Evolutionary conservation across 768 basidiomycete genomes (phyloP), one percentile per base, ranked within the genome.

Genomic region (Macrocybe gigantea): DNA sequence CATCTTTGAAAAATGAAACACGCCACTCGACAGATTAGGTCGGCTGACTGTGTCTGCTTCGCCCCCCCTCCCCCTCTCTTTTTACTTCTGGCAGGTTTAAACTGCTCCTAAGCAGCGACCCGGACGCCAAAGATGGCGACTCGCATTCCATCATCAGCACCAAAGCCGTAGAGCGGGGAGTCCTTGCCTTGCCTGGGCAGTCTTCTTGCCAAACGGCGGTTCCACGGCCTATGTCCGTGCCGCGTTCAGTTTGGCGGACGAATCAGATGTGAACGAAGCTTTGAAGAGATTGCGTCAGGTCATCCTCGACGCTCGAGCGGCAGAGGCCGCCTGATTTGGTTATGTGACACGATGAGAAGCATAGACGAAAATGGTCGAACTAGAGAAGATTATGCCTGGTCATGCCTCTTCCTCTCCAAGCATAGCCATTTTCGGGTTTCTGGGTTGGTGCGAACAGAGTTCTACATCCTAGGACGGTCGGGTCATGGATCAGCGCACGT

Each of bases 111-210:
- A 58, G 57, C 37, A 22, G 22, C 22, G 59, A 63, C 11, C 50
- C 51, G 49, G 54, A 55, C 15, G 33, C 48, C 22, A 54, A 49
- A 2, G 71, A 78, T 53, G 77, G 74, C 31, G 89, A 94, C 63
- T 87, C 88, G 8, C 75, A 75, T 51, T 64, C 69, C 6, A 50
- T 93, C 40, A 86, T 94, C 55, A 69, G 75, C 41, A 79, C 74
- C 6, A 82, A 80, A 49, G 89, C 88, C 12, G 71, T 85, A 38
- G 76, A 80, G 49, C 73, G 75, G 13, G 89, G 90, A 15, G 85
- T 94, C 8, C 78, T 94, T 11, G 88, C 85, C n/a, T 74, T 94
- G 3, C 92, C 92, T 0, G 92, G 92, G 10, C 77, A 74, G 80
- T 79, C 3, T 90, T 92, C 67, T 71, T 82, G 48, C 86, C 89